Base-by-base conservation (phyloP, 345 rosid genomes). In the Luvunga scandens region DNA sequence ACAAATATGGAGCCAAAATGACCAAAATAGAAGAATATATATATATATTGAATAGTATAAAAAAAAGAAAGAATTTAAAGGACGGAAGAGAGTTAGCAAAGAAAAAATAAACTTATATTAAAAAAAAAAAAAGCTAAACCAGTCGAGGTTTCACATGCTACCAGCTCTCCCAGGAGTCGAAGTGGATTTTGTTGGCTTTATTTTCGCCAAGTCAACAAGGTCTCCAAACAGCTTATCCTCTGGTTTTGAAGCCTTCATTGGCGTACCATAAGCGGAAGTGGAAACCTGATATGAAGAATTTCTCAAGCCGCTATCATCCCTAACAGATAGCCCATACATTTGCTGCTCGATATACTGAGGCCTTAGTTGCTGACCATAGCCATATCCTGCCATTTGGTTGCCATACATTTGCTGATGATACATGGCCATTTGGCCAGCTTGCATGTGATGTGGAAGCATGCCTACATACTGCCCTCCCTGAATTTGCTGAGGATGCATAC, bases 191-290 rank as follows among this genome's bases (percentile, higher is more conserved):
- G 89, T 71, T 2, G 94, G 82, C 85, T 94, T 97, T 82, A 93
- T 82, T 81, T 94, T 97, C 12, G 98, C 85, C 81, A 97, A 85
- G 83, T 94, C 97, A 18, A 97, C 98, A 24, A 97, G 98, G 83
- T 97, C 99, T 75, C 99, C 98, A 78, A 97, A 97, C 39, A 97
- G 84, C 94, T 91, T 94, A 81, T 97, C 91, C 84, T 90, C 92
- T 13, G 91, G 94, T 65, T 89, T 90, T 27, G 91, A 77, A 60
- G 91, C 88, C 82, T 82, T 65, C 78, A 65, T 88, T 1, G 93
- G 89, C 0, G 91, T 86, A 42, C 83, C 76, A 53, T 90, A 91
- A 13, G 98, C 88, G 13, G 92, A 66, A 64, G 92, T 36, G 9
- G 92, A 79, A 70, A 81, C 91, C 83, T 85, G 88, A 77, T 88